Evolutionary conservation across 106 monocot species (phyloP), one percentile per base, ranked within the genome.

Genomic region (Ottelia alismoides): DNA sequence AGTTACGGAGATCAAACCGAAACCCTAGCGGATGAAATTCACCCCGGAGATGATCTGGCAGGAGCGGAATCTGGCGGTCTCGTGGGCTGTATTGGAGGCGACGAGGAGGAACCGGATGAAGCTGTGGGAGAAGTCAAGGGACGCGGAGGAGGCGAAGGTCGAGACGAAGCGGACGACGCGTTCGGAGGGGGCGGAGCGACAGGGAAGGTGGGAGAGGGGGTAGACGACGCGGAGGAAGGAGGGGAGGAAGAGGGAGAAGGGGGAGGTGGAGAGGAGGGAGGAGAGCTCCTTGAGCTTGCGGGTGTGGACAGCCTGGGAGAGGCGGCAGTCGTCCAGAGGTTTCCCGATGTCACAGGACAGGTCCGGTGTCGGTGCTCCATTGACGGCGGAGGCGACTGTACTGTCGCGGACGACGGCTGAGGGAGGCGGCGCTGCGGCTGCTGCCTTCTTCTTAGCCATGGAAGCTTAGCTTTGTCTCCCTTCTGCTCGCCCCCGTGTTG

Each of bases 11-110:
- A 27, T 0, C 3, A 26, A 28, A 56, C 12, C 31, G 16, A 22
- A 31, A 31, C 27, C 20, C 19, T 44, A 60, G 40, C 40, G 10
- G 20, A 29, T 20, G 27, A 1, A 25, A 18, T 3, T 65, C 51
- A 98, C 98, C 90, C 90, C 82, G 0, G 85, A 82, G 29, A 98
- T 61, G 35, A 98, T 85, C 72, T 98, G 98, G 72, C 98, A 98
- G 2, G 85, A 57, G 20, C 98, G 73, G 23, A 86, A 80, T 61
- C 96, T 70, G 10, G 77, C 72, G 9, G 71, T 48, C 1, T 85
- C 76, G 28, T 79, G 63, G 27, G 74, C 72, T 2, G 89, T 70
- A 2, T 26, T 51, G 5, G 96, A 48, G 5, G 81, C 90, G 1
- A 49, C 55, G 10, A 90, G 64, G 28, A 98, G 79, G 57, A 90